Percentiles rank a stretch among this genome's conserved stretches.
Evolutionary conservation across 306 rosid genomes (phyloP).

Genomic region (Urtica urens): DNA sequence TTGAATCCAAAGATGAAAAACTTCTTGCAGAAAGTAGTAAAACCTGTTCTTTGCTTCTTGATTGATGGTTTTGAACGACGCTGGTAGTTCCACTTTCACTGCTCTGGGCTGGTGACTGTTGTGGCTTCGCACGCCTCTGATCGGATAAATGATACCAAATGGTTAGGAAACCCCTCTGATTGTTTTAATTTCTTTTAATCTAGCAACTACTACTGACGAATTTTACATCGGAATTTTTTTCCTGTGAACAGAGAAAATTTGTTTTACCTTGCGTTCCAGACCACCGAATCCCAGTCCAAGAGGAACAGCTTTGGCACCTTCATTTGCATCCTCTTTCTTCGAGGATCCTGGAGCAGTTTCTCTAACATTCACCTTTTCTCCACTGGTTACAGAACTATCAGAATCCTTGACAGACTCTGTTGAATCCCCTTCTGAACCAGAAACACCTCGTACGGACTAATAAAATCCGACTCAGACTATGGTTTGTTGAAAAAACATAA

Average conservation of each 20-base stretch:
- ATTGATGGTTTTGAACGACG: conserved; percentile 39
- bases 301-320: conserved; percentile 50
- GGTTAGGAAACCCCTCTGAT: neutral
- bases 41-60: conserved; percentile 45
- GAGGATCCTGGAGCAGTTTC: conserved; percentile 25
- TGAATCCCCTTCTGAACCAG: conserved; percentile 34
- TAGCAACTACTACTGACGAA: no score
- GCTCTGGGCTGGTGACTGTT: conserved; percentile 26
- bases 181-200: no score
- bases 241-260: neutral
- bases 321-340: conserved; percentile 33
- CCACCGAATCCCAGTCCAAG: conserved; percentile 78
- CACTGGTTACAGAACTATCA: conserved; percentile 34
- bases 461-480: conserved; percentile 23
- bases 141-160: conserved; percentile 6
- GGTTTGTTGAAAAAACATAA: conserved; percentile 17
- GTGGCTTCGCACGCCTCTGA: conserved; percentile 59
- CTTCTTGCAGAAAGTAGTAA: conserved; percentile 46
- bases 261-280: conserved; percentile 66
- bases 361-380: conserved; percentile 21
- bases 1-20: conserved; percentile 29
- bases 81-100: conserved; percentile 45
- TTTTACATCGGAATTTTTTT: no score
- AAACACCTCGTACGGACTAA: conserved; percentile 28
- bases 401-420: conserved; percentile 32